Evolutionary conservation across 1,139 yeast genomes (phyloP).

Genomic region (Geotrichum fermentans): DNA sequence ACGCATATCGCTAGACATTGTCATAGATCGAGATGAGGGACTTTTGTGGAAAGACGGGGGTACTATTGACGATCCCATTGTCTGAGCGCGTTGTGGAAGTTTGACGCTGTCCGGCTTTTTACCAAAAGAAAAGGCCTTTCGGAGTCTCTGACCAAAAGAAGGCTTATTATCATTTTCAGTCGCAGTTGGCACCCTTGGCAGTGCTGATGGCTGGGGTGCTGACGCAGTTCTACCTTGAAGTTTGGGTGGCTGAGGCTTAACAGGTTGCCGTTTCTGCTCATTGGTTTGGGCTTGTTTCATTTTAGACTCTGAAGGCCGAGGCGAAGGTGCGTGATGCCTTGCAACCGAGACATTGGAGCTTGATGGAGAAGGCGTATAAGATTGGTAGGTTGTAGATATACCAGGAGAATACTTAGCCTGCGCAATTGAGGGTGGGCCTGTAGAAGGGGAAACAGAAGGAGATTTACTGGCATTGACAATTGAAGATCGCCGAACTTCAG

Average conservation of each 20-base stretch:
- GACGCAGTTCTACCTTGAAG: not conserved
- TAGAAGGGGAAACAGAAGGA: slow-evolving; percentile 15
- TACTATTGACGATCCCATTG: slow-evolving; percentile 1
- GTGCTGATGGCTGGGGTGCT: slow-evolving; percentile 1
- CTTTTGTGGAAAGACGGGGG: slow-evolving; percentile 6
- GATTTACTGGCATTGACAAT: slow-evolving; percentile 24
- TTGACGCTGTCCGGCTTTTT: slow-evolving; percentile 12
- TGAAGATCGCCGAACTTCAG: slow-evolving; percentile 31
- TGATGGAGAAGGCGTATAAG: slow-evolving; percentile 17
- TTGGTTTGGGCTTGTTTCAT: slow-evolving; percentile 2
- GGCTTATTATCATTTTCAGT: slow-evolving; percentile 17
- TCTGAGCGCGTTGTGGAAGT: slow-evolving; percentile 6
- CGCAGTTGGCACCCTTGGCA: slow-evolving; percentile 9
- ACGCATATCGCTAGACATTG: not conserved
- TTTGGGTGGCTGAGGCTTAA: slow-evolving; percentile 4
- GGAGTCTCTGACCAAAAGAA: slow-evolving; percentile 25
- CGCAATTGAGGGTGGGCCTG: slow-evolving; percentile 16
- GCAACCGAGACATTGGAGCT: slow-evolving; percentile 14
- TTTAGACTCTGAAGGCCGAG: slow-evolving; percentile 3
- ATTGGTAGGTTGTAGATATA: slow-evolving; percentile 15
- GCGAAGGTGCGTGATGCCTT: slow-evolving; percentile 4
- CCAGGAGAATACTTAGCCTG: slow-evolving; percentile 10
- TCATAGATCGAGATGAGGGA: slow-evolving; percentile 9
- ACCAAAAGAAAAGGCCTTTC: slow-evolving; percentile 30
- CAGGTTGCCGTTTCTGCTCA: slow-evolving; percentile 14